These are phyloP conservation scores for Poronia punctata DNA, from an alignment of 495 filamentous ascomycete species.

Conservation along the genomic window DNA sequence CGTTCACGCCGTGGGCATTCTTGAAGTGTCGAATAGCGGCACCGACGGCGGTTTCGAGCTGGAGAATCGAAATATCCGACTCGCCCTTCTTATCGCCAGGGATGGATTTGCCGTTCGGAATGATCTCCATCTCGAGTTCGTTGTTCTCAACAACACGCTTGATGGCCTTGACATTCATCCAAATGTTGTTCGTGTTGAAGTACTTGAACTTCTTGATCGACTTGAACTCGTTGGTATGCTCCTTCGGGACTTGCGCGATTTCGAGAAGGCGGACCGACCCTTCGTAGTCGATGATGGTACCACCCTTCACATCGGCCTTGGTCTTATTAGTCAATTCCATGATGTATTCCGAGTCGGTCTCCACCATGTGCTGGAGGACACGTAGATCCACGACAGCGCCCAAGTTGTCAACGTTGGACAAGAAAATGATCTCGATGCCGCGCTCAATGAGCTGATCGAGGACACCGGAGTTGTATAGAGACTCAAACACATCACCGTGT, in stretches of 20 bases:
- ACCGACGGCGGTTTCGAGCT: slow-evolving; percentile 97
- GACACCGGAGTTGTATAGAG: slow-evolving; percentile 97
- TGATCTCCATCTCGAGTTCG: slow-evolving; percentile 99
- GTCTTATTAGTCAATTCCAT: slow-evolving; percentile 99
- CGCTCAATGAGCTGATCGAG: slow-evolving; percentile 92
- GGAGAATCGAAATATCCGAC: slow-evolving; percentile 92
- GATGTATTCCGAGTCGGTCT: slow-evolving; percentile 93
- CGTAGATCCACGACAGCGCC: slow-evolving; percentile 95
- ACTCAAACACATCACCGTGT: slow-evolving; percentile 99
- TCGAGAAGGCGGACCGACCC: slow-evolving; percentile 92
- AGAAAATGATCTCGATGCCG: slow-evolving; percentile 95
- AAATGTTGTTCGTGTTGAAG: slow-evolving; percentile 99
- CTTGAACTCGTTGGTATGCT: slow-evolving; percentile 99
- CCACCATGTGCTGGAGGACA: slow-evolving; percentile 98
- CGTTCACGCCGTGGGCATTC: slow-evolving; percentile 98
- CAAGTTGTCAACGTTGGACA: slow-evolving; percentile 98
- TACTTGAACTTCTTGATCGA: slow-evolving; percentile 99
- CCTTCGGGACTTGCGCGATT: slow-evolving; percentile 99
- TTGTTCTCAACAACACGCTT: slow-evolving; percentile 98
- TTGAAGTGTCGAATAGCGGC: slow-evolving; percentile 98
- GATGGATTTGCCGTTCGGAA: slow-evolving; percentile 97
- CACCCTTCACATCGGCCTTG: slow-evolving; percentile 99
- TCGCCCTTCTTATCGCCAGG: slow-evolving; percentile 99
- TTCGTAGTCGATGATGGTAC: slow-evolving; percentile 99
- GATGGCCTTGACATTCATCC: slow-evolving; percentile 95